A percentile compares a stretch with the other conserved stretches of the same genome.
phyloP scores from a whole-genome alignment of 2,329 filamentous ascomycete genomes.

The Neospermospora avenae region DNA sequence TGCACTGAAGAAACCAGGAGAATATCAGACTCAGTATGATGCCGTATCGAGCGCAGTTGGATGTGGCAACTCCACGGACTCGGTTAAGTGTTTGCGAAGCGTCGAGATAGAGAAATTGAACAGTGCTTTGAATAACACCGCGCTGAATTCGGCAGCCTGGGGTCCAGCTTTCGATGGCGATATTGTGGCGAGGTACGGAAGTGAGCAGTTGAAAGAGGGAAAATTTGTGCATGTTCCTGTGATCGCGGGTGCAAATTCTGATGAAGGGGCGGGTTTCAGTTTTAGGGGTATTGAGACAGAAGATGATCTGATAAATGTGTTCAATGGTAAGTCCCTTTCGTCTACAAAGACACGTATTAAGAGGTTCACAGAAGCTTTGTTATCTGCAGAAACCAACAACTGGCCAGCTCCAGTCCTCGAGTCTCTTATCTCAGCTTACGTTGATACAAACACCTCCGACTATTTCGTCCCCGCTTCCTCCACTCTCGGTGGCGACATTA shows the following conservation, averaged over 20 bases:
- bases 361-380: background rate
- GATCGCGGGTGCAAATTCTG: conserved; percentile 38
- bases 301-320: conserved; percentile 6
- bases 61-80: conserved; percentile 25
- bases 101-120: conserved; percentile 27
- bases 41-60: conserved; percentile 35
- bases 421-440: conserved; percentile 41
- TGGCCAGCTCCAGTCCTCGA: background rate
- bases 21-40: conserved; percentile 31
- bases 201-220: conserved; percentile 34
- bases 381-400: background rate
- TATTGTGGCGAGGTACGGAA: conserved; percentile 34
- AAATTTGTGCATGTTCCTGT: conserved; percentile 42
- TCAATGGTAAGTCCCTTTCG: conserved; percentile 10
- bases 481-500: conserved; percentile 21
- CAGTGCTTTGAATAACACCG: conserved; percentile 30
- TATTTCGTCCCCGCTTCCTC: conserved; percentile 42
- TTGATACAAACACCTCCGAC: conserved; percentile 40
- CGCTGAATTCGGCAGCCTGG: conserved; percentile 28
- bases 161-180: conserved; percentile 38
- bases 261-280: conserved; percentile 42
- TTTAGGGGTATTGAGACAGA: conserved; percentile 12
- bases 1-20: conserved; percentile 18
- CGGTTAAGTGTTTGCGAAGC: conserved; percentile 27
- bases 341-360: background rate